Percentiles rank a stretch among this genome's conserved stretches.
Conservation (phyloP, 805 yeast genomes). For the Wickerhamiella domercqiae region DNA sequence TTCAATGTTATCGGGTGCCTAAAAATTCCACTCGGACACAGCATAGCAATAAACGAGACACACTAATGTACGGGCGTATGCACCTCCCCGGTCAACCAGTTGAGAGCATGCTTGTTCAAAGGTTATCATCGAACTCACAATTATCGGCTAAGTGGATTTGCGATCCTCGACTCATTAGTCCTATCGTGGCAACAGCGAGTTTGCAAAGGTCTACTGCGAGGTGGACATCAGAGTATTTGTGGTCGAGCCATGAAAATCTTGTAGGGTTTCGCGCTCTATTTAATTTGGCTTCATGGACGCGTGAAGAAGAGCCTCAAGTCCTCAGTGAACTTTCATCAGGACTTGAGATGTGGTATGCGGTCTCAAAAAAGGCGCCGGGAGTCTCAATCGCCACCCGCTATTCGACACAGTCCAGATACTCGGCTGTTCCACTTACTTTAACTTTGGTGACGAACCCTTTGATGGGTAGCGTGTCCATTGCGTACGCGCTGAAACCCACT, state of each 20-base stretch:
- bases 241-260: conserved; percentile 70
- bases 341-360: conserved; percentile 79
- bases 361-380: conserved; percentile 75
- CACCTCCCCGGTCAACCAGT: conserved; percentile 73
- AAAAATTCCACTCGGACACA: neutral
- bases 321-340: conserved; percentile 58
- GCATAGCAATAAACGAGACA: conserved; percentile 4
- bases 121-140: conserved; percentile 40
- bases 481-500: conserved; percentile 73
- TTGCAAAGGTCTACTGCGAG: conserved; percentile 18
- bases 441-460: conserved; percentile 79
- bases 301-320: conserved; percentile 10
- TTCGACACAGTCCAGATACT: conserved; percentile 67
- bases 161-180: conserved; percentile 39
- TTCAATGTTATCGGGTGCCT: conserved; percentile 14
- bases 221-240: conserved; percentile 63
- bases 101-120: conserved; percentile 52
- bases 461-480: conserved; percentile 74
- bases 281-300: conserved; percentile 33
- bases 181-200: conserved; percentile 28
- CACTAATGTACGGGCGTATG: conserved; percentile 66
- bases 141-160: conserved; percentile 61
- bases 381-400: conserved; percentile 72
- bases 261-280: conserved; percentile 69
- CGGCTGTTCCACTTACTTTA: conserved; percentile 81